Evolutionary conservation across 2,329 filamentous ascomycete species (phyloP), one percentile per base, ranked within the genome.

Genomic region (Pseudogymnoascus sp.): DNA sequence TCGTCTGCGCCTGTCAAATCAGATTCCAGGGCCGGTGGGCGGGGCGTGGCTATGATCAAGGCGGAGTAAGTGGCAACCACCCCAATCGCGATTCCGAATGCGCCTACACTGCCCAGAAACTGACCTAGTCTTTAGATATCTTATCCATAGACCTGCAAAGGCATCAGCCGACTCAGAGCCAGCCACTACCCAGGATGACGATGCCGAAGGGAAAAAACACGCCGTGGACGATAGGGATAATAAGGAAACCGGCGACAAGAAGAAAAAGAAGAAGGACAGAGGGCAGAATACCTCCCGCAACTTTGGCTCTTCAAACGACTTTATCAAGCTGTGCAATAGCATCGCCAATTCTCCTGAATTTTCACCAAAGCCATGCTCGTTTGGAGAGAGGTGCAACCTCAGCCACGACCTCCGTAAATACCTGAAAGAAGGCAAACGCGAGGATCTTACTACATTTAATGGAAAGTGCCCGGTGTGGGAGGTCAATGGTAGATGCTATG

Each of bases 371-470:
- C 77, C 85, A 25, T 97, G 94, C 74, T 81, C 78, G 57, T 95
- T 87, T 68, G 92, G 89, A 25, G 87, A 90, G 33, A 85, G 83
- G 64, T 99, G 94, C 78, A 90, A 85, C 66, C 84, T 87, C 66
- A 85, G 87, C 68, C 94, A 99, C 71, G 85, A 97, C 69, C 76
- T 99, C 50, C 85, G 94, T 64, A 87, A 85, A 71, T 99, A 99
- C 71, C 77, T 99, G 57, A 83, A 82, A 33, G 85, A 94, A 61
- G 89, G 91, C 64, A 92, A 93, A 66, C 85, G 90, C 47, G 84
- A 84, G 63, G 90, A 97, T 70, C 79, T 97, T 38, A 81, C 82
- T 4, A 90, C 88, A 0, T 88, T 96, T 68, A 81, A 80, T 41
- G 88, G 90, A 6, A 79, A 87, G 64, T 99, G 94, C 70, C 93